phyloP scores from a whole-genome alignment of 2,329 filamentous ascomycete genomes.

The Aspergillus intermedius region DNA sequence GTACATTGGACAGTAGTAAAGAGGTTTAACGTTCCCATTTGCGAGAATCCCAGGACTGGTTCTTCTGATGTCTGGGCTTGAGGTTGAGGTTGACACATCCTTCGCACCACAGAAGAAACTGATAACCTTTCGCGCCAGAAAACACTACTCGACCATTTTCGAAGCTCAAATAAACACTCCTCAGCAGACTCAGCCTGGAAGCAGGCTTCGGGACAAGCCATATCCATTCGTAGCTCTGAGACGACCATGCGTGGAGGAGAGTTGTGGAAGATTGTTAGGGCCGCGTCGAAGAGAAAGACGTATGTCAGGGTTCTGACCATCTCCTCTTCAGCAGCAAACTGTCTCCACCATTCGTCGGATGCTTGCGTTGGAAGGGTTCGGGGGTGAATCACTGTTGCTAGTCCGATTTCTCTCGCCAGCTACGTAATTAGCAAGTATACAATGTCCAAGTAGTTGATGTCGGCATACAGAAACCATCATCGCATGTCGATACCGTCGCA shows the following conservation, averaged over 20 bases:
- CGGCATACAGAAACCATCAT: slow-evolving; percentile 23
- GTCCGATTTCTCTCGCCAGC: neutral
- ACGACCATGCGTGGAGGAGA: slow-evolving; percentile 34
- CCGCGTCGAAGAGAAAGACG: slow-evolving; percentile 34
- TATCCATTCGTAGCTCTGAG: slow-evolving; percentile 33
- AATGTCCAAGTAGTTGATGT: no score
- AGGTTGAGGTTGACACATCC: neutral
- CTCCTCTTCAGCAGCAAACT: slow-evolving; percentile 29
- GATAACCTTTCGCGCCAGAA: neutral
- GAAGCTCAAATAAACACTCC: neutral
- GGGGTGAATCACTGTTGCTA: neutral
- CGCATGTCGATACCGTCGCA: slow-evolving; percentile 30
- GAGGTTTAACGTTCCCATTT: neutral
- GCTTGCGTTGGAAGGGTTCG: neutral
- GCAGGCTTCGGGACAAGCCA: slow-evolving; percentile 30
- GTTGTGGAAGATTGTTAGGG: slow-evolving; percentile 39
- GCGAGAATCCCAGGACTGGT: neutral
- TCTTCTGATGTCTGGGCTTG: no score
- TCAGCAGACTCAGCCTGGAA: slow-evolving; percentile 31
- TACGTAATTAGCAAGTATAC: no score
- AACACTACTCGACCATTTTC: neutral
- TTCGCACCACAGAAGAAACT: neutral
- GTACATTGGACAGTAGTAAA: neutral
- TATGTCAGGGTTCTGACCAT: slow-evolving; percentile 28
- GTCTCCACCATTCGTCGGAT: slow-evolving; percentile 23